Conservation (phyloP, 2,329 filamentous ascomycete species). For the Diaporthe amygdali region DNA sequence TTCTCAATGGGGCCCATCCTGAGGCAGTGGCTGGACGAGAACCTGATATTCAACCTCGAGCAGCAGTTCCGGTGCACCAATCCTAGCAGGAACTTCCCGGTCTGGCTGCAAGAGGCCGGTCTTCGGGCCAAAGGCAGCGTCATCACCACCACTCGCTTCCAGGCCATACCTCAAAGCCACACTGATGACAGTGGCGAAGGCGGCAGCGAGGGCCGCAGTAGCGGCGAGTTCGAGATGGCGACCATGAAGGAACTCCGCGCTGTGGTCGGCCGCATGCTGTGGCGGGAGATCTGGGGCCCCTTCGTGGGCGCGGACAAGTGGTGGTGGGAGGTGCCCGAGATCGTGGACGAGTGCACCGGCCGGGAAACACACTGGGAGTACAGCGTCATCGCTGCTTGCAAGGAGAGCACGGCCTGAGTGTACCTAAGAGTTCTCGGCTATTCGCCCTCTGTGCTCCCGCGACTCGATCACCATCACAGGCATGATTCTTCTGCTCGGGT, state of each 20-base stretch:
- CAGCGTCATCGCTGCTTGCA: slow-evolving; percentile 60
- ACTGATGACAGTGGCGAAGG: slow-evolving; percentile 2
- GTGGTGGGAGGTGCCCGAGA: slow-evolving; percentile 67
- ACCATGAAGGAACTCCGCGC: slow-evolving; percentile 46
- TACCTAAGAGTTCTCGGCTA: too few species aligned
- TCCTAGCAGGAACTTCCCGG: slow-evolving; percentile 62
- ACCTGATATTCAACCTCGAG: slow-evolving; percentile 65
- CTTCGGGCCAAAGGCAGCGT: slow-evolving; percentile 54
- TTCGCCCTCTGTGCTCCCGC: background rate
- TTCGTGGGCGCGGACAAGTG: slow-evolving; percentile 55
- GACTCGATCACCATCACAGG: background rate
- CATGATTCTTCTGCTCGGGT: background rate
- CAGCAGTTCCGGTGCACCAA: slow-evolving; percentile 63
- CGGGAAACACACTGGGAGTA: slow-evolving; percentile 65
- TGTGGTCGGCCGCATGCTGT: slow-evolving; percentile 60
- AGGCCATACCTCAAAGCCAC: slow-evolving; percentile 36
- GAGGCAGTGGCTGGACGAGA: slow-evolving; percentile 65
- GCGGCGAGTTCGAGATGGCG: slow-evolving; percentile 25
- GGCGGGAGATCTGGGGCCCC: slow-evolving; percentile 65
- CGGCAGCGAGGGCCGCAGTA: slow-evolving; percentile 31
- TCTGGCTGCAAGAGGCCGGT: slow-evolving; percentile 62
- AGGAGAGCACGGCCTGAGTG: slow-evolving; percentile 36
- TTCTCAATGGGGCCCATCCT: slow-evolving; percentile 62
- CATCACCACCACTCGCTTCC: slow-evolving; percentile 54
- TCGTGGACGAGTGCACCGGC: slow-evolving; percentile 59